Evolutionary conservation across 805 yeast species (phyloP).

Genomic region (Pichia nanzhaoensis): DNA sequence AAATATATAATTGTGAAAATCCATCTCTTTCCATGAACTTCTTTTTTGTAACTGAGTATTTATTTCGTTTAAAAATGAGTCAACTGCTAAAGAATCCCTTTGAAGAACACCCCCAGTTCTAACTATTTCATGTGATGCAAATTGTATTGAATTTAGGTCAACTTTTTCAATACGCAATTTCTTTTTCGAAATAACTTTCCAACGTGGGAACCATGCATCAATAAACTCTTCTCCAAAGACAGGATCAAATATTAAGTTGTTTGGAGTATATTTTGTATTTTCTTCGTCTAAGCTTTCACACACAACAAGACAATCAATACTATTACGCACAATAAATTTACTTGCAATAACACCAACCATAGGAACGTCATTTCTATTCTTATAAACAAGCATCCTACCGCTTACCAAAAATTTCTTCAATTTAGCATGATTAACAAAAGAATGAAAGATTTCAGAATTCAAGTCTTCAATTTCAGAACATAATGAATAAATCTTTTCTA

Average conservation of each 20-base stretch:
- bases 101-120: slow-evolving; percentile 13
- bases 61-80: background rate
- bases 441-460: slow-evolving; percentile 41
- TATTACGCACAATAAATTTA: slow-evolving; percentile 4
- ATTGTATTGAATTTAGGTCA: slow-evolving; percentile 36
- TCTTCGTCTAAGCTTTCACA: slow-evolving; percentile 13
- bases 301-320: slow-evolving; percentile 30
- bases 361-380: slow-evolving; percentile 35
- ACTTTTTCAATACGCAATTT: slow-evolving; percentile 29
- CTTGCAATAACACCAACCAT: slow-evolving; percentile 6
- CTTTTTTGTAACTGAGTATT: slow-evolving; percentile 19
- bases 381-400: slow-evolving; percentile 56
- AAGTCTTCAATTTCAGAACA: slow-evolving; percentile 32
- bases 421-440: slow-evolving; percentile 40
- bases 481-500: slow-evolving; percentile 39
- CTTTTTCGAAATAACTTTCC: slow-evolving; percentile 17
- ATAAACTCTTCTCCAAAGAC: slow-evolving; percentile 28
- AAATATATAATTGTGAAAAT: slow-evolving; percentile 33
- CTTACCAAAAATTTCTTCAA: slow-evolving; percentile 41
- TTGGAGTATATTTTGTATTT: background rate
- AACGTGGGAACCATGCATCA: slow-evolving; percentile 30
- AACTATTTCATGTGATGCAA: slow-evolving; percentile 35
- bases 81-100: background rate
- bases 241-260: slow-evolving; percentile 22
- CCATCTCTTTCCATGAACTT: slow-evolving; percentile 37